phyloP scores from a whole-genome alignment of 208 protist species.

The Herpetomonas muscarum region DNA sequence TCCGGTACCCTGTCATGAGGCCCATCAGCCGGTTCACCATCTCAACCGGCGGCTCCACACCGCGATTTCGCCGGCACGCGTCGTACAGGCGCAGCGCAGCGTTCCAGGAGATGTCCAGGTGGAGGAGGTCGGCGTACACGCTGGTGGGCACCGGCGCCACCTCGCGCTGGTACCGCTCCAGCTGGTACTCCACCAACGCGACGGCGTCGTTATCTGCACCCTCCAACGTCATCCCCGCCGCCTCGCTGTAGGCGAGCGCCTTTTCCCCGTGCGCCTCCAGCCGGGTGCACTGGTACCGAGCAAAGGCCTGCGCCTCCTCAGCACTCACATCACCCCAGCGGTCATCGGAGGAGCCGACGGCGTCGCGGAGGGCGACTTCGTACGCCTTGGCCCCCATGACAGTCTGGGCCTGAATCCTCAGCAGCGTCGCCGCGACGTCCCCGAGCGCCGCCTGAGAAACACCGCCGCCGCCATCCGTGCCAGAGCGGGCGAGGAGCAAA shows the following conservation, averaged over 20 bases:
- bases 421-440: slow-evolving; percentile 27
- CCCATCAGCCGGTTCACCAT: slow-evolving; percentile 71
- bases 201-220: slow-evolving; percentile 65
- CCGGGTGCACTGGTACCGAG: slow-evolving; percentile 34
- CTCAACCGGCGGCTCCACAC: slow-evolving; percentile 36
- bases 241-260: slow-evolving; percentile 42
- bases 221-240: slow-evolving; percentile 51
- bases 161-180: slow-evolving; percentile 20
- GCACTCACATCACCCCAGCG: slow-evolving; percentile 37
- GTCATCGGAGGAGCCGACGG: slow-evolving; percentile 23
- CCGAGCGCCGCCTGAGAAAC: slow-evolving; percentile 23
- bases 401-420: slow-evolving; percentile 38
- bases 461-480: slow-evolving; percentile 6
- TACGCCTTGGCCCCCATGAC: slow-evolving; percentile 37
- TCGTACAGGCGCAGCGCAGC: slow-evolving; percentile 47
- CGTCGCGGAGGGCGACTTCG: slow-evolving; percentile 40
- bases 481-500: slow-evolving; percentile 28
- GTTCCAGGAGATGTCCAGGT: slow-evolving; percentile 71
- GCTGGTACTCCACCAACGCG: slow-evolving; percentile 44
- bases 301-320: slow-evolving; percentile 46
- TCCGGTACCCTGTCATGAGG: slow-evolving; percentile 76
- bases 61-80: slow-evolving; percentile 22
- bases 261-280: slow-evolving; percentile 48
- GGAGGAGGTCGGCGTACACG: slow-evolving; percentile 49
- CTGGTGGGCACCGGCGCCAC: slow-evolving; percentile 24